phyloP scores from a whole-genome alignment of 495 filamentous ascomycete genomes.

The Astrocystis sublimbata region DNA sequence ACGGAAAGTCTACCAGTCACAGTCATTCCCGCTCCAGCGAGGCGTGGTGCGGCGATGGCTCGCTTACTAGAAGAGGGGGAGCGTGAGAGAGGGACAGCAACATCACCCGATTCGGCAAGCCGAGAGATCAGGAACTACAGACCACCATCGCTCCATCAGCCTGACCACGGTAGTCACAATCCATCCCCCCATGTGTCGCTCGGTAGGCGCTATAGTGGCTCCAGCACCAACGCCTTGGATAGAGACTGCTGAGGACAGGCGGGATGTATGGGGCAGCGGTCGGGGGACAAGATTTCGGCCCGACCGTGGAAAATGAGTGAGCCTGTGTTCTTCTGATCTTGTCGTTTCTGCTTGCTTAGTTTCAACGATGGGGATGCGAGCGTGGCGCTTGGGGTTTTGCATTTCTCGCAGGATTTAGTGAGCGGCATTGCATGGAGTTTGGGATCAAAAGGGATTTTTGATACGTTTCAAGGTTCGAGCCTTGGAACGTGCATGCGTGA shows the following conservation, averaged over 20 bases:
- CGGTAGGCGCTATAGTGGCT: slow-evolving; percentile 16
- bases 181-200: slow-evolving; percentile 8
- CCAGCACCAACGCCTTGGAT: slow-evolving; percentile 5
- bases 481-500: background rate
- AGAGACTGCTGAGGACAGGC: slow-evolving; percentile 25
- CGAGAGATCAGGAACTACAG: background rate
- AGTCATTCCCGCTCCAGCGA: slow-evolving; percentile 50
- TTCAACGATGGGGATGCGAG: slow-evolving; percentile 26
- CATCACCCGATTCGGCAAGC: background rate
- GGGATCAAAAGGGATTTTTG: slow-evolving; percentile 19
- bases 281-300: slow-evolving; percentile 21
- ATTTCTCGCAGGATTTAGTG: slow-evolving; percentile 11
- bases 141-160: slow-evolving; percentile 5
- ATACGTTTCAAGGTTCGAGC: background rate
- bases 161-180: slow-evolving; percentile 22
- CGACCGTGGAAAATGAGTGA: background rate
- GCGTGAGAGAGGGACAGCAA: background rate
- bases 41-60: slow-evolving; percentile 47
- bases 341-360: slow-evolving; percentile 9
- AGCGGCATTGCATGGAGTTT: slow-evolving; percentile 28
- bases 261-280: slow-evolving; percentile 21
- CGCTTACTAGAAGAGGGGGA: slow-evolving; percentile 47
- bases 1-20: slow-evolving; percentile 52
- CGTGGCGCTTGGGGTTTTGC: slow-evolving; percentile 31
- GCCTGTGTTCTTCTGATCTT: background rate